Conservation (phyloP, 768 basidiomycete species). For the Trametes cinnabarina region DNA sequence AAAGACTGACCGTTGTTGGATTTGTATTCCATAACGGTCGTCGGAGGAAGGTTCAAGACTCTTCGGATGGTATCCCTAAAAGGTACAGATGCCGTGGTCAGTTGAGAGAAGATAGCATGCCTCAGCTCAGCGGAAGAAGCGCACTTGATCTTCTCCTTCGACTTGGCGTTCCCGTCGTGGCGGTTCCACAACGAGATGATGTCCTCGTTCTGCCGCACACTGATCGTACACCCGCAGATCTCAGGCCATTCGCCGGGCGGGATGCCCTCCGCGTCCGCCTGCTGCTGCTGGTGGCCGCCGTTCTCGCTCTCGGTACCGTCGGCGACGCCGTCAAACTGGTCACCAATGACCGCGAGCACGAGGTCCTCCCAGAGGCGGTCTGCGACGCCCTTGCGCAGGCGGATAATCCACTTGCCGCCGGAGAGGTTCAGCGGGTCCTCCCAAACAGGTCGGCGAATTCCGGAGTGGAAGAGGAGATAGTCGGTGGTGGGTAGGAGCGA, state of each 20-base stretch:
- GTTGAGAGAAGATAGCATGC: neutral
- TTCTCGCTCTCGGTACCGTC: constrained; percentile 43
- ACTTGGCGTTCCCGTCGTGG: constrained; percentile 70
- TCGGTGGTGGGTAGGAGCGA: constrained; percentile 86
- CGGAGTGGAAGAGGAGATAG: constrained; percentile 87
- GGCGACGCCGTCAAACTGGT: constrained; percentile 66
- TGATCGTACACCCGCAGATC: constrained; percentile 94
- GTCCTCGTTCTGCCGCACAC: constrained; percentile 90
- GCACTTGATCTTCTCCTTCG: constrained; percentile 80
- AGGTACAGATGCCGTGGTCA: neutral
- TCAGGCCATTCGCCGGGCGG: constrained; percentile 58
- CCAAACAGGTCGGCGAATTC: constrained; percentile 89
- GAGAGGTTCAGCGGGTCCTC: constrained; percentile 86
- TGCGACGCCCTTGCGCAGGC: constrained; percentile 85
- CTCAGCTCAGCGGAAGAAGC: constrained; percentile 25
- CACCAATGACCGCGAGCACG: constrained; percentile 83
- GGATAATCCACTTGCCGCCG: constrained; percentile 95
- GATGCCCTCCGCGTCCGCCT: constrained; percentile 31
- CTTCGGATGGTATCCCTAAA: constrained; percentile 74
- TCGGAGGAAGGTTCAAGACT: constrained; percentile 71
- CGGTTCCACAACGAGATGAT: constrained; percentile 93
- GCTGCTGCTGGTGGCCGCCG: constrained; percentile 7
- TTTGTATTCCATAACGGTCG: constrained; percentile 92
- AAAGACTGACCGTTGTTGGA: constrained; percentile 71
- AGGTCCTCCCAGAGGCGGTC: constrained; percentile 92